Conservation (phyloP, 2,329 filamentous ascomycete species). For the Trichoderma atrobrunneum region DNA sequence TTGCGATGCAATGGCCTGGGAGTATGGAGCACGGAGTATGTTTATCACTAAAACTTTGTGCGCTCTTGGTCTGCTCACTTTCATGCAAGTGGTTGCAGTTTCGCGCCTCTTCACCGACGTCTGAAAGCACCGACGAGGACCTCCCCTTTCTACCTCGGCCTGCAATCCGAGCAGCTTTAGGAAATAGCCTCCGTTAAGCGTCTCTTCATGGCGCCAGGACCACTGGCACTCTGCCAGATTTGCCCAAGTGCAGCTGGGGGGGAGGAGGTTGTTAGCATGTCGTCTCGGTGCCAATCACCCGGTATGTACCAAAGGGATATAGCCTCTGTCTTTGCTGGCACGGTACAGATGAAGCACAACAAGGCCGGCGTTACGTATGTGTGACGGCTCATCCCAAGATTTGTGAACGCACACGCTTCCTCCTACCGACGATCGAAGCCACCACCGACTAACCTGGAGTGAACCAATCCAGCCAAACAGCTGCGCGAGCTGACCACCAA, state of each 20-base stretch:
- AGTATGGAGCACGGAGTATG: constrained; percentile 3
- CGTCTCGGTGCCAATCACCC: background rate
- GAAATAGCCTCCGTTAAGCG: background rate
- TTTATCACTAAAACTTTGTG: constrained; percentile 12
- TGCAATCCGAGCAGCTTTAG: constrained; percentile 1
- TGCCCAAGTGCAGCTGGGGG: background rate
- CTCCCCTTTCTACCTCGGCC: background rate
- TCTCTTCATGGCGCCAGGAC: background rate
- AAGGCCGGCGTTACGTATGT: constrained; percentile 13
- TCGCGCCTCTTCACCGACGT: constrained; percentile 19
- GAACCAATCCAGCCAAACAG: background rate
- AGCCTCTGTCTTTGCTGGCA: background rate
- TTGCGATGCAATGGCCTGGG: background rate
- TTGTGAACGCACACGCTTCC: background rate
- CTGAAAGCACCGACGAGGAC: background rate
- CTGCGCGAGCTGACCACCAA: constrained; percentile 14
- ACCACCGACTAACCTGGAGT: constrained; percentile 1
- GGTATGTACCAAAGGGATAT: background rate
- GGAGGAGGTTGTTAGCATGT: background rate
- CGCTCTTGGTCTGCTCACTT: constrained; percentile 15
- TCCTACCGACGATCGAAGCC: constrained; percentile 9
- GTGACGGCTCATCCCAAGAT: constrained; percentile 8
- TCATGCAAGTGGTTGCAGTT: constrained; percentile 15
- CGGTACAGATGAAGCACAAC: background rate
- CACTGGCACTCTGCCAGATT: background rate